Conservation (phyloP, 495 filamentous ascomycete genomes). For the Clavariopsis aquatica region DNA sequence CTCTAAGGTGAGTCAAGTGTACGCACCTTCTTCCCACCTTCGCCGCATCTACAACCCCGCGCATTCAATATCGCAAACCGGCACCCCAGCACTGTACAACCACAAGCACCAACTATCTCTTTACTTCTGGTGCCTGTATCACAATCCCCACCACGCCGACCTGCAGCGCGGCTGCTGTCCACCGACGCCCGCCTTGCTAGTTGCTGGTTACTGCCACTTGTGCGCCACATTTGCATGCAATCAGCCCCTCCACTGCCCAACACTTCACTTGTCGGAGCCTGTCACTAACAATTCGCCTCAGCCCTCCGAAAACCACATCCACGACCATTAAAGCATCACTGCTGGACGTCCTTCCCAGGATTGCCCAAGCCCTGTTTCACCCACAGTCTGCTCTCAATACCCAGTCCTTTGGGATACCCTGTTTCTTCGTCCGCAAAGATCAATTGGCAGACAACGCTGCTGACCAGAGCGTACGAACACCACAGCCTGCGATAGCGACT, state of each 20-base stretch:
- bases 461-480: conserved; percentile 28
- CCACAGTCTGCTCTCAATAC: conserved; percentile 17
- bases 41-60: conserved; percentile 12
- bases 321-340: conserved; percentile 24
- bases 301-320: conserved; percentile 18
- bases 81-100: conserved; percentile 27
- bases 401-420: conserved; percentile 14
- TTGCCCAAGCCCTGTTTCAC: conserved; percentile 9
- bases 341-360: conserved; percentile 15
- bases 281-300: conserved; percentile 30
- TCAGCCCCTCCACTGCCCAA: conserved; percentile 27
- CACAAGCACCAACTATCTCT: conserved; percentile 21
- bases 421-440: conserved; percentile 13
- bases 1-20: conserved; percentile 38
- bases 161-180: conserved; percentile 34
- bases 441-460: conserved; percentile 20
- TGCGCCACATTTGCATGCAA: conserved; percentile 36
- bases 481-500: conserved; percentile 21
- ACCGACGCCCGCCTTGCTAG: conserved; percentile 26
- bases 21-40: conserved; percentile 13
- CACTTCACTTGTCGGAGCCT: conserved; percentile 16
- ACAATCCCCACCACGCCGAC: conserved; percentile 32
- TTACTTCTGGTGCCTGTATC: conserved; percentile 16
- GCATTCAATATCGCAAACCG: conserved; percentile 27
- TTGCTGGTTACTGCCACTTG: conserved; percentile 12